A percentile compares a stretch with the other conserved stretches of the same genome.
Conservation (phyloP, 2,329 filamentous ascomycete genomes). For the Diaporthe sp. region DNA sequence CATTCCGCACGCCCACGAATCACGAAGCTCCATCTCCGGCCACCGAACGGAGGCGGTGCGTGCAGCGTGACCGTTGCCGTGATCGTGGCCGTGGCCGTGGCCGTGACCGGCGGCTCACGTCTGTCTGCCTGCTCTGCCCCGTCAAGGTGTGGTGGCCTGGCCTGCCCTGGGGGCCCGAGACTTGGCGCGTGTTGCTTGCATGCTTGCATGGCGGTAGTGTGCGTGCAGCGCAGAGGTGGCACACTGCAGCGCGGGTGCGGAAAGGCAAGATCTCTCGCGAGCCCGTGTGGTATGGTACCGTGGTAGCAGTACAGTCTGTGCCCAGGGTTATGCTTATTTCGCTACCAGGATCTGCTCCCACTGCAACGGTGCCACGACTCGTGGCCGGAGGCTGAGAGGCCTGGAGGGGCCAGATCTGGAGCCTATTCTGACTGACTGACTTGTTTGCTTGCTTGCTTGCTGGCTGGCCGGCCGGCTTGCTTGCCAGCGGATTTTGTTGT, state of each 20-base stretch:
- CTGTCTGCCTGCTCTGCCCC: background rate
- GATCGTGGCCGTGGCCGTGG: background rate
- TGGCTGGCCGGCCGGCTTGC: background rate
- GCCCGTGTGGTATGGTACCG: background rate
- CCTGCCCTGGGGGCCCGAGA: constrained; percentile 1
- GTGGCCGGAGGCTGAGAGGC: constrained; percentile 15
- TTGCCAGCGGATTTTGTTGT: background rate
- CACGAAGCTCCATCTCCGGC: constrained; percentile 6
- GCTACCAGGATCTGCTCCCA: constrained; percentile 27
- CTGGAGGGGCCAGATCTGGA: constrained; percentile 17
- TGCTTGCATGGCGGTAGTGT: background rate
- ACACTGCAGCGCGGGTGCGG: constrained; percentile 21
- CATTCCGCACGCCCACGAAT: constrained; percentile 21
- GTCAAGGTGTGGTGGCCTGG: background rate
- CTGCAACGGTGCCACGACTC: constrained; percentile 26
- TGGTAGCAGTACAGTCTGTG: constrained; percentile 22
- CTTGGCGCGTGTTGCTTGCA: background rate
- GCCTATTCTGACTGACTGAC: constrained; percentile 7
- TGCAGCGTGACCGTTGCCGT: background rate
- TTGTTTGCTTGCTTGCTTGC: background rate
- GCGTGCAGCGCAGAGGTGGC: background rate
- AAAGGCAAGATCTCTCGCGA: constrained; percentile 23
- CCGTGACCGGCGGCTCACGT: constrained; percentile 5
- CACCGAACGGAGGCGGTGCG: constrained; percentile 17
- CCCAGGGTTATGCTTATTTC: constrained; percentile 32